Conservation (phyloP, 2,329 filamentous ascomycete species). For the Aspergillus sp. region DNA sequence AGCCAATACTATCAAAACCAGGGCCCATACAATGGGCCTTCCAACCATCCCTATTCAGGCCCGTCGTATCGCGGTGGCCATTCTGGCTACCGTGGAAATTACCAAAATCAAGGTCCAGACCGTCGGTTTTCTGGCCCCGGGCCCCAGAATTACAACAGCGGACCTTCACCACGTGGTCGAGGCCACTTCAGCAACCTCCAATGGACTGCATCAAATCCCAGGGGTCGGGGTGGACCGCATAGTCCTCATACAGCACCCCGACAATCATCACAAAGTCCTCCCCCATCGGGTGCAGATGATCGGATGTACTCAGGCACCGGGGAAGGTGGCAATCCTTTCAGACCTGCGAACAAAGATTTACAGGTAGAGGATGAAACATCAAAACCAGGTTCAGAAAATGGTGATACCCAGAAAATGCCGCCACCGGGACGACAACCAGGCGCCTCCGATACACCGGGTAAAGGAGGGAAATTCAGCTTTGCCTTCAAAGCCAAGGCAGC, state of each 20-base stretch:
- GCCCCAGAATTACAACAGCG: constrained; percentile 43
- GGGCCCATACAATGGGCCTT: constrained; percentile 49
- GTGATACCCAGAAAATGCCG: constrained; percentile 48
- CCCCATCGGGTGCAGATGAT: constrained; percentile 28
- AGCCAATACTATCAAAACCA: constrained; percentile 51
- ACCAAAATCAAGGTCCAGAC: constrained; percentile 45
- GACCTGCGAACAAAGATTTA: constrained; percentile 57
- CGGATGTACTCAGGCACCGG: constrained; percentile 35
- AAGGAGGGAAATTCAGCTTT: constrained; percentile 78
- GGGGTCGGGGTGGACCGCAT: constrained; percentile 46
- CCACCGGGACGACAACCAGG: constrained; percentile 52
- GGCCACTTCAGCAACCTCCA: constrained; percentile 64
- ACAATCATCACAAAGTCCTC: constrained; percentile 28
- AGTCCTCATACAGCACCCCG: constrained; percentile 34
- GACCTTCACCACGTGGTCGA: constrained; percentile 48
- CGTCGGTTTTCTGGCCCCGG: constrained; percentile 41
- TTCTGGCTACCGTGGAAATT: constrained; percentile 55
- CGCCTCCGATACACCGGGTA: constrained; percentile 49
- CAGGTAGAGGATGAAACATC: constrained; percentile 59
- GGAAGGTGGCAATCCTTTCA: constrained; percentile 58
- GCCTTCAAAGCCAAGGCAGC: constrained; percentile 78
- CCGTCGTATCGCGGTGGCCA: constrained; percentile 50
- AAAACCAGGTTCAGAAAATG: constrained; percentile 38
- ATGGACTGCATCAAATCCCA: constrained; percentile 60
- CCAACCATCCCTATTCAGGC: constrained; percentile 50